Evolutionary conservation across 106 monocot genomes (phyloP).

Genomic region (Phalaenopsis equestris): DNA sequence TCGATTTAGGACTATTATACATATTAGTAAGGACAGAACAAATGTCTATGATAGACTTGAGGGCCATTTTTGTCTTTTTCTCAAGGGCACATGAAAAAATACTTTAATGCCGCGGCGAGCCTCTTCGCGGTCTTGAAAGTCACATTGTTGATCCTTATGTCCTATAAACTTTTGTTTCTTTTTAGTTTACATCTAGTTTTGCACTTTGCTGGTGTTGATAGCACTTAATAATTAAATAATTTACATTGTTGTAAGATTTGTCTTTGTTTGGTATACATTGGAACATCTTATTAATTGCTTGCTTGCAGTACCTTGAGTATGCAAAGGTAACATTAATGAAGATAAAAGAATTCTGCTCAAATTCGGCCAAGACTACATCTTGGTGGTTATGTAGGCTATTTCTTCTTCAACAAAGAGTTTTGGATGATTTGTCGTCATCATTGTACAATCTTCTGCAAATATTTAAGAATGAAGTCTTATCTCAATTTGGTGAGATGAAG

Average conservation of each 20-base stretch:
- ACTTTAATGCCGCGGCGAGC: neutral
- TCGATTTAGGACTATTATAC: neutral
- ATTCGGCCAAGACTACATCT: constrained; percentile 36
- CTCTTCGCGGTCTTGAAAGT: neutral
- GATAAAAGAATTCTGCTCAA: constrained; percentile 26
- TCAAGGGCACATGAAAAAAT: neutral
- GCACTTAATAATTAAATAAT: neutral
- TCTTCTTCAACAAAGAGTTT: constrained; percentile 77
- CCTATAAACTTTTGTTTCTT: too few species aligned
- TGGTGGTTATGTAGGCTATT: constrained; percentile 87
- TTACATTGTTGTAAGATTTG: too few species aligned
- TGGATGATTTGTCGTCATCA: constrained; percentile 73
- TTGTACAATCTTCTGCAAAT: constrained; percentile 54
- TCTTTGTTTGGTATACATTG: neutral
- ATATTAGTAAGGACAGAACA: neutral
- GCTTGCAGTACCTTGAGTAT: constrained; percentile 69
- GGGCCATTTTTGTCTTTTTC: neutral
- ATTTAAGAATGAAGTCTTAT: constrained; percentile 42
- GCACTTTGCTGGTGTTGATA: neutral
- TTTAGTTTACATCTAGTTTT: neutral
- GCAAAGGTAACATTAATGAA: constrained; percentile 56
- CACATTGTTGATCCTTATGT: neutral
- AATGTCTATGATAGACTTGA: too few species aligned
- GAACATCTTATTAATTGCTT: neutral
- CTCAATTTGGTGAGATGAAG: constrained; percentile 56